phyloP scores from a whole-genome alignment of 768 basidiomycete genomes.

The Boletus sensibilis region DNA sequence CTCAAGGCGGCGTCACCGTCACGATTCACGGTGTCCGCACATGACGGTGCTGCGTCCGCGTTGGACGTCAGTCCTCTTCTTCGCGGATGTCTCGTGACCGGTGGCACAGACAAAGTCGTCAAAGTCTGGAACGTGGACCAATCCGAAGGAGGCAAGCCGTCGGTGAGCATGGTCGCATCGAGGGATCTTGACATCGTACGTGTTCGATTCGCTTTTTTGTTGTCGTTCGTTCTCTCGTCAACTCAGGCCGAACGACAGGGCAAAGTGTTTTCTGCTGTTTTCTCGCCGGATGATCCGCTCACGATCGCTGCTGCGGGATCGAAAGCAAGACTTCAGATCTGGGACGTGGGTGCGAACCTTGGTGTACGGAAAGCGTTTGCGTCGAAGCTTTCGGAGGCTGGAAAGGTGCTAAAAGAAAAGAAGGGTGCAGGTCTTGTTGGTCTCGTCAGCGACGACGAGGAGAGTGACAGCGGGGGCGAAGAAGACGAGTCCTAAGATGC shows the following conservation, averaged over 20 bases:
- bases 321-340: constrained; percentile 90
- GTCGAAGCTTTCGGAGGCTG: constrained; percentile 70
- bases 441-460: constrained; percentile 68
- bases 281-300: constrained; percentile 93
- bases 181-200: constrained; percentile 88
- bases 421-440: constrained; percentile 67
- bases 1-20: constrained; percentile 63
- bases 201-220: constrained; percentile 34
- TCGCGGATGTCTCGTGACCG: constrained; percentile 88
- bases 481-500: constrained; percentile 25
- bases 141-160: constrained; percentile 56
- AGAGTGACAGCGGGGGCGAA: constrained; percentile 51
- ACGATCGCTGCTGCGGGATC: constrained; percentile 94
- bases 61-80: constrained; percentile 91
- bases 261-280: constrained; percentile 90
- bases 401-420: constrained; percentile 64
- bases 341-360: constrained; percentile 87
- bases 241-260: constrained; percentile 52
- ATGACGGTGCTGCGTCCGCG: constrained; percentile 86
- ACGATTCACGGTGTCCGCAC: constrained; percentile 88
- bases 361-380: constrained; percentile 84
- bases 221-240: not conserved
- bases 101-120: constrained; percentile 92
- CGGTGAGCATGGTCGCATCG: constrained; percentile 81
- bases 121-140: constrained; percentile 95